Evolutionary conservation across 2,329 filamentous ascomycete species (phyloP).

Genomic region (Microcera coccophila): DNA sequence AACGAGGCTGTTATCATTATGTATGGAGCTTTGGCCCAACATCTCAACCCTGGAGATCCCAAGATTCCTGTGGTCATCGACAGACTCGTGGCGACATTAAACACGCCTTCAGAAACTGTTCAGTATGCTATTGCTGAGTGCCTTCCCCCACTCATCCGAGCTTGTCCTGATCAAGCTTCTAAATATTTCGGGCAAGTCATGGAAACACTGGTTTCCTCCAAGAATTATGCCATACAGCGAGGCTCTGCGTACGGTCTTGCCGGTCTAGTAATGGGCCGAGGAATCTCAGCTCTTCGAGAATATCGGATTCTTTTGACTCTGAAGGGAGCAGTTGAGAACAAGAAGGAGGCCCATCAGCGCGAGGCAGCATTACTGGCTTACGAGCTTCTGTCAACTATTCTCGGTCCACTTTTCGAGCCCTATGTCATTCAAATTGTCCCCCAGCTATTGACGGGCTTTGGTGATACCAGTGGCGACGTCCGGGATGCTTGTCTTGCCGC

Average conservation of each 20-base stretch:
- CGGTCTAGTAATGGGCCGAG: conserved; percentile 83
- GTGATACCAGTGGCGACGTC: conserved; percentile 82
- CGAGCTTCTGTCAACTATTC: conserved; percentile 80
- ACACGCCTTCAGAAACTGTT: conserved; percentile 92
- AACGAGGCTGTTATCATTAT: conserved; percentile 98
- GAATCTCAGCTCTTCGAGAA: conserved; percentile 75
- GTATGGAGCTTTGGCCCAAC: conserved; percentile 88
- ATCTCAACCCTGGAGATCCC: conserved; percentile 78
- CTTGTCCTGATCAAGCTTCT: conserved; percentile 71
- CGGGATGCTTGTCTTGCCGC: conserved; percentile 90
- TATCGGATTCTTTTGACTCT: conserved; percentile 81
- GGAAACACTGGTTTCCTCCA: conserved; percentile 77
- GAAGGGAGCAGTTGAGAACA: conserved; percentile 83
- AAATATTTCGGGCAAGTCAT: conserved; percentile 78
- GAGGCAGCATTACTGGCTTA: conserved; percentile 88
- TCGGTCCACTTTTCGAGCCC: conserved; percentile 88
- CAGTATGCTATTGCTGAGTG: conserved; percentile 96
- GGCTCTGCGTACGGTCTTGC: conserved; percentile 93
- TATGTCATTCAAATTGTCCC: conserved; percentile 96
- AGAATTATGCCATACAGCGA: conserved; percentile 87
- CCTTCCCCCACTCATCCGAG: conserved; percentile 81
- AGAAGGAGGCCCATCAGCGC: conserved; percentile 83
- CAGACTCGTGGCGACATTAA: conserved; percentile 78
- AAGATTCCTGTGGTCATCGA: conserved; percentile 87
- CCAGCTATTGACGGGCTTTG: conserved; percentile 82